These are phyloP conservation scores for Beverwykella pulmonaria DNA, from an alignment of 495 filamentous ascomycete species.

Conservation along the genomic window DNA sequence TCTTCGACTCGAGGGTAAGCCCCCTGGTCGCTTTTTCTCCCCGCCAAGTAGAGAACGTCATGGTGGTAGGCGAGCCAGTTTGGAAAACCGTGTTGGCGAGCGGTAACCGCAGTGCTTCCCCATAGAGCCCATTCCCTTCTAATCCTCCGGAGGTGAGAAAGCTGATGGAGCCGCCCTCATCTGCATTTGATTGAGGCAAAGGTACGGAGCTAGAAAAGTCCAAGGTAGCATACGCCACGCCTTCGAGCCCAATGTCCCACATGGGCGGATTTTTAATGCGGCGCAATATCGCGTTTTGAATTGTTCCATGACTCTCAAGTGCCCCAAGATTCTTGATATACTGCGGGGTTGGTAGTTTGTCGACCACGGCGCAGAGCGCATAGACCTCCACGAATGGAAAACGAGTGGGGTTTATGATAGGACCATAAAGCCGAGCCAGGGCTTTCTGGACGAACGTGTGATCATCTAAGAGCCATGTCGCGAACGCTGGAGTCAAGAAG, in stretches of 20 bases:
- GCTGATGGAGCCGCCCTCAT: conserved; percentile 1
- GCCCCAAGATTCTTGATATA: background rate
- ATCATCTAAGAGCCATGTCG: conserved; percentile 32
- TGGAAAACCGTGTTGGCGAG: conserved; percentile 78
- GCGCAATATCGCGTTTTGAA: background rate
- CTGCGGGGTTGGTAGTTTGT: conserved; percentile 33
- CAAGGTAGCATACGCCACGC: conserved; percentile 27
- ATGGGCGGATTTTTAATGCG: conserved; percentile 7
- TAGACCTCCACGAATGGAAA: conserved; percentile 4
- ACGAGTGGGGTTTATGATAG: background rate
- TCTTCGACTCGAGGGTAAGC: conserved; percentile 1
- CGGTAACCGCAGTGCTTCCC: conserved; percentile 45
- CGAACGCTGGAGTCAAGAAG: conserved; percentile 36
- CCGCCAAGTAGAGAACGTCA: conserved; percentile 61
- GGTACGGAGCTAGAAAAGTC: background rate
- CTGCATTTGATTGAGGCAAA: background rate
- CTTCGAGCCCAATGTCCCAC: conserved; percentile 29
- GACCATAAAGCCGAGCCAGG: conserved; percentile 2
- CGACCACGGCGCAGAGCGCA: conserved; percentile 36
- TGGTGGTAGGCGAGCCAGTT: conserved; percentile 66
- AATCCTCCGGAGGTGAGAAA: background rate
- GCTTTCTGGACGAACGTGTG: conserved; percentile 27
- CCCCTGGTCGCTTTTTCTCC: conserved; percentile 5
- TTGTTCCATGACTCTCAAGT: background rate
- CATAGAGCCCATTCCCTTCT: background rate